Conservation (phyloP, 805 yeast genomes). For the Kazachstania viticola region DNA sequence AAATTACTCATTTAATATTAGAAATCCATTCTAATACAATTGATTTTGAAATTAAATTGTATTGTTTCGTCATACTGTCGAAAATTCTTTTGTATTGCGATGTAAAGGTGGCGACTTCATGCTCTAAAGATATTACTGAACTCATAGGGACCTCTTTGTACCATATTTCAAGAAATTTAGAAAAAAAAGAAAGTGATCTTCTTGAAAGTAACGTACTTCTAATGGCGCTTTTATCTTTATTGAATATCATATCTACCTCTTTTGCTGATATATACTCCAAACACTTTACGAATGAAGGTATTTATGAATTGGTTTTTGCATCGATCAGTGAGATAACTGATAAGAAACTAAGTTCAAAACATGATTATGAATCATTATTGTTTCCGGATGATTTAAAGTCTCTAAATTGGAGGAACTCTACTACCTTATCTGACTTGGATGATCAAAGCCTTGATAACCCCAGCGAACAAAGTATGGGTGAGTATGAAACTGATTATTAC, state of each 20-base stretch:
- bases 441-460: no score
- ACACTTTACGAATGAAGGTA: conserved; percentile 60
- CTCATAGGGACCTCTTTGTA: conserved; percentile 50
- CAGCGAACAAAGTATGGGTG: no score
- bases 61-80: conserved; percentile 41
- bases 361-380: conserved; percentile 1
- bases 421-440: no score
- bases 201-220: conserved; percentile 32
- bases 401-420: no score
- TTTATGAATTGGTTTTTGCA: conserved; percentile 12
- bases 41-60: conserved; percentile 50
- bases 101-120: conserved; percentile 21
- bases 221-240: conserved; percentile 40
- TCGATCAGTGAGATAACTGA: neutral
- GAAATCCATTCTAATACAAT: conserved; percentile 64
- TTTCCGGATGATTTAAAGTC: no score
- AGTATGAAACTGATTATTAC: conserved; percentile 20
- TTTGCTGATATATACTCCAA: conserved; percentile 34
- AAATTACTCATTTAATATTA: conserved; percentile 41
- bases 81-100: conserved; percentile 38
- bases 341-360: neutral
- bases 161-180: conserved; percentile 33
- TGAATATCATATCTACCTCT: conserved; percentile 33
- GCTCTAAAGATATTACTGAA: conserved; percentile 32
- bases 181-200: conserved; percentile 8